A percentile compares a stretch with the other conserved stretches of the same genome.
Conservation (phyloP, 148 eudicot species). For the Rhododendron vialii region DNA sequence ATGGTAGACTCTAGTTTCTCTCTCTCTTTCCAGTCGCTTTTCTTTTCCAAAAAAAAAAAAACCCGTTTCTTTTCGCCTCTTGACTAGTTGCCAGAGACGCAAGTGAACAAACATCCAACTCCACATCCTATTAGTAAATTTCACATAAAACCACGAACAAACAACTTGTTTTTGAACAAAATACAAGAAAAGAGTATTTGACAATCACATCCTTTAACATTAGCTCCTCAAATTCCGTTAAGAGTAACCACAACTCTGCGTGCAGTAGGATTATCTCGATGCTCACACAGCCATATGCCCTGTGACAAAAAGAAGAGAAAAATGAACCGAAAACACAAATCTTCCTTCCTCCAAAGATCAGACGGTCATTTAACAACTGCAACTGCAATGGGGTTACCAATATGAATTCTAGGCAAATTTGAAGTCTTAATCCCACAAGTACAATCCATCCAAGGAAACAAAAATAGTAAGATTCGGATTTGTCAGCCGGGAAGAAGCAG, state of each 20-base stretch:
- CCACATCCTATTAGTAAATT: neutral
- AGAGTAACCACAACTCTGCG: constrained; percentile 84
- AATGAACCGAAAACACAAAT: neutral
- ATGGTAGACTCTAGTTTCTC: neutral
- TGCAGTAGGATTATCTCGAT: constrained; percentile 77
- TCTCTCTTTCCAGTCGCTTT: too few species aligned
- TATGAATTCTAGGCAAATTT: neutral
- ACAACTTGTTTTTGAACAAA: neutral
- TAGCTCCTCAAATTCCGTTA: constrained; percentile 61
- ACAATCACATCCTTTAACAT: neutral
- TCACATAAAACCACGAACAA: neutral
- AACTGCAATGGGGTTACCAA: neutral
- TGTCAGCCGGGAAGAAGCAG: neutral
- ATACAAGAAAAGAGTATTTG: neutral
- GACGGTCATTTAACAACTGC: neutral
- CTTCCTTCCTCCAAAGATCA: neutral
- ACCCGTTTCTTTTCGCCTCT: neutral
- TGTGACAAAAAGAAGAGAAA: constrained; percentile 22
- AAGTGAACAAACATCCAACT: neutral
- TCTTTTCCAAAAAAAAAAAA: too few species aligned
- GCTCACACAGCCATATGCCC: constrained; percentile 99
- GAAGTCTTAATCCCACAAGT: neutral
- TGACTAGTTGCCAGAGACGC: neutral
- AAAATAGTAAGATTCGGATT: neutral
- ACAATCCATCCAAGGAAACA: neutral